A percentile compares a stretch with the other conserved stretches of the same genome.
Evolutionary conservation across 2,329 filamentous ascomycete species (phyloP).

Genomic region (Trichoderma aggressivum): DNA sequence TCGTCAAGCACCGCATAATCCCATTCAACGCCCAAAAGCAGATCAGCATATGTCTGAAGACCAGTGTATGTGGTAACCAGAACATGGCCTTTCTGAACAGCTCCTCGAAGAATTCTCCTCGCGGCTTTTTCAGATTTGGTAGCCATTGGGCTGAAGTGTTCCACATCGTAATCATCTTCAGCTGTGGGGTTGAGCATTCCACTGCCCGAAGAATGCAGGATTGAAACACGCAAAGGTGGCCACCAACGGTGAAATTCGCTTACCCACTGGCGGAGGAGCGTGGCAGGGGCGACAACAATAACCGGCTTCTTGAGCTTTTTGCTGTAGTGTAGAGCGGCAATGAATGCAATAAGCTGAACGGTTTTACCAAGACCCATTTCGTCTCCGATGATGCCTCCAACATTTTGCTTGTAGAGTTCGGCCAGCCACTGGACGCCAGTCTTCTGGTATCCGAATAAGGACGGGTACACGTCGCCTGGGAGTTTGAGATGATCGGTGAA

Average conservation of each 20-base stretch:
- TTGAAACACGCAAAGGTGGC: slow-evolving; percentile 96
- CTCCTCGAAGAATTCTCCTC: slow-evolving; percentile 75
- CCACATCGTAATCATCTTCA: slow-evolving; percentile 51
- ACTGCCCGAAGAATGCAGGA: slow-evolving; percentile 90
- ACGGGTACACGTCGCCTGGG: slow-evolving; percentile 89
- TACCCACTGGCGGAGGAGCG: slow-evolving; percentile 95
- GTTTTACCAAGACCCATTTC: slow-evolving; percentile 99
- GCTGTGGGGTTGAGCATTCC: slow-evolving; percentile 86
- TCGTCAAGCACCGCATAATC: slow-evolving; percentile 93
- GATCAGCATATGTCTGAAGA: slow-evolving; percentile 83
- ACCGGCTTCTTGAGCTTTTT: slow-evolving; percentile 78
- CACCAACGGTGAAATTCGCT: slow-evolving; percentile 99
- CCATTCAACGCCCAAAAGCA: slow-evolving; percentile 82
- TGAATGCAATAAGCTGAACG: slow-evolving; percentile 66
- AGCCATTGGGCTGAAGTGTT: slow-evolving; percentile 37
- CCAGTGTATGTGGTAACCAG: slow-evolving; percentile 95
- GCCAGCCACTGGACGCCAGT: slow-evolving; percentile 95
- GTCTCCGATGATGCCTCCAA: slow-evolving; percentile 92
- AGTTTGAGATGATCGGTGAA: slow-evolving; percentile 75
- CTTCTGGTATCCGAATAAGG: slow-evolving; percentile 94
- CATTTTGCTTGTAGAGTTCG: slow-evolving; percentile 83
- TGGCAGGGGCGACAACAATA: slow-evolving; percentile 89
- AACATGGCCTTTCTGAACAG: slow-evolving; percentile 82
- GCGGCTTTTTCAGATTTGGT: slow-evolving; percentile 55
- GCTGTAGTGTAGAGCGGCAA: slow-evolving; percentile 90